Evolutionary conservation across 225 moss, liverwort and hornwort genomes (phyloP), one percentile per base, ranked within the genome.

Genomic region (Sphagnum contortum): DNA sequence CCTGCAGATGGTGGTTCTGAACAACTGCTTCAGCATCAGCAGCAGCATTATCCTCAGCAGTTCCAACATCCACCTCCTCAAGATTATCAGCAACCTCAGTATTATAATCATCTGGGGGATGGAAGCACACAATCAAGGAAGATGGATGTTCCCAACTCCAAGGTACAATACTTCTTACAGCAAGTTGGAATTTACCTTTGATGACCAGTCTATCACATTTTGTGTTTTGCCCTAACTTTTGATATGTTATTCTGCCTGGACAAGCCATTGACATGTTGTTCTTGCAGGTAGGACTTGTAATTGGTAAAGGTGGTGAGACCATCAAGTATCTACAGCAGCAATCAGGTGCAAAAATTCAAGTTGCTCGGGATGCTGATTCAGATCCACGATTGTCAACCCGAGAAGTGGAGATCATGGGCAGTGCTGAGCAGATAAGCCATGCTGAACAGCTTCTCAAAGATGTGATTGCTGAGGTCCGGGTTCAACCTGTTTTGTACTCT

Each of bases 381-480:
- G 96, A 96, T 70, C 90, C 92, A 48, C 88, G 92, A 5, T 92
- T 92, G 10, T 87, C 90, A 2, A 81, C 96, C 3, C 84, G 96
- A 50, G 92, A 96, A 77, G 96, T 96, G 13, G 96, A 96, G 70
- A 87, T 96, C 44, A 92, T 96, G 96, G 96, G 96, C 48, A 87
- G 86, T 7, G 87, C 85, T 12, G 96, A 96, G 53, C 87, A 96
- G 69, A 96, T 96, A n/a, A 79, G 68, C 53, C 90, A 92, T 3
- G 96, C 96, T 11, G 96, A 96, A 76, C 96, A 96, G 77, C 88
- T 96, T 68, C 90, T 96, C 58, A 96, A 96, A 69, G 96, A 96
- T 54, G 96, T 96, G 12, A 96, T 96, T 74, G 96, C 96, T 14
- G 96, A 96, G 96, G 96, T 96, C 71, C 78, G 83, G 71, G 29